Base-by-base conservation (phyloP, 495 filamentous ascomycete genomes). In the Glonium stellatum region DNA sequence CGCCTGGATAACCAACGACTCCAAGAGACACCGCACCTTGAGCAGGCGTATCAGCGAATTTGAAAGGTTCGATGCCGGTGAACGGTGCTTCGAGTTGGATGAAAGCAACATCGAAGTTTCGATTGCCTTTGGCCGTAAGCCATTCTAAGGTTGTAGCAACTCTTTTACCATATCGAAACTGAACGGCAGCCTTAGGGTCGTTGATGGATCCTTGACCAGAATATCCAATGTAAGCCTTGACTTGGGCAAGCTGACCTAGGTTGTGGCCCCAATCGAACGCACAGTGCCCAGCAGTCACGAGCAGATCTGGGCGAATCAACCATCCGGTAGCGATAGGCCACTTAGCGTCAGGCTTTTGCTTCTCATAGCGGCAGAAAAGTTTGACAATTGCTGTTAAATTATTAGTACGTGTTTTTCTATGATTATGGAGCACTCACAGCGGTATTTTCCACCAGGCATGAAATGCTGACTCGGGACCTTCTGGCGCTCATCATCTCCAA, bases 1-100 rank as follows among this genome's bases (percentile, higher is more conserved):
- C 75, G 36, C 63, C 74, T n/a, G 74, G 75, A 67, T 76, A 77
- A 47, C 73, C 75, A 22, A 77, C 74, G 35, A 76, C 71, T 27
- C 74, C 74, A 48, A 77, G 59, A 42, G 64, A 52, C 9, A 66
- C 31, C n/a, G 59, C 63, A 5, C 63, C 74, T 12, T 49, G 42
- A 19, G 60, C 36, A 9, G 73, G 74, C 2, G 75, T 76, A 15
- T 67, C 50, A 60, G 64, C 67, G 37, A 59, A 68, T 48, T 61
- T 66, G 39, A 69, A 6, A 10, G 70, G 72, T 3, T 67, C 69
- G 31, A 74, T 63, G 9, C 71, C 70, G 12, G 59, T 61, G 53
- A 77, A 77, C 8, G 74, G 71, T 27, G 35, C 55, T 25, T 75
- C 69, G 25, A 77, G 61, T 47, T 67, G 58, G 53, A 77, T 70